These are phyloP conservation scores for Aspergillus persii DNA, from an alignment of 2,329 filamentous ascomycete genomes.

Conservation along the genomic window DNA sequence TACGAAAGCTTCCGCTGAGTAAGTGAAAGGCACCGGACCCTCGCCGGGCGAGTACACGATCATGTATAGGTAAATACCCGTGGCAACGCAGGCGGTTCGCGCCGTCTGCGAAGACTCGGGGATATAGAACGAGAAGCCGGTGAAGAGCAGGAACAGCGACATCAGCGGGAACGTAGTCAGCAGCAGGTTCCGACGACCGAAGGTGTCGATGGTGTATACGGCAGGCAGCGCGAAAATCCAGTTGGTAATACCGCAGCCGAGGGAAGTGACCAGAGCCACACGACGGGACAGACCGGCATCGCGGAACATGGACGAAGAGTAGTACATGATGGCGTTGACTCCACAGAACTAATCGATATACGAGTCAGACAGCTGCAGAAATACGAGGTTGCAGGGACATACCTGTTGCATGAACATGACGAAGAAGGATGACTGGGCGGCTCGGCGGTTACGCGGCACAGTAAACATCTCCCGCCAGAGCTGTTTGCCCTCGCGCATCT, in stretches of 20 bases:
- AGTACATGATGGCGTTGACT: conserved; percentile 61
- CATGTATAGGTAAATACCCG: conserved; percentile 49
- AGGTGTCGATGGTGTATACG: conserved; percentile 65
- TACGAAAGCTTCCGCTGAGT: conserved; percentile 61
- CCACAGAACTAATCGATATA: conserved; percentile 40
- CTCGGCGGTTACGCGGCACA: conserved; percentile 62
- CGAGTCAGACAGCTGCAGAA: background rate
- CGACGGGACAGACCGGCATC: conserved; percentile 52
- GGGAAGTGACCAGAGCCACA: conserved; percentile 57
- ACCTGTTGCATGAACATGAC: conserved; percentile 67
- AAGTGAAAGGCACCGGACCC: conserved; percentile 63
- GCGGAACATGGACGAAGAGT: conserved; percentile 61
- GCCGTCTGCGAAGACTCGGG: conserved; percentile 28
- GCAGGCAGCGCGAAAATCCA: conserved; percentile 64
- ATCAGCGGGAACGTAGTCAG: conserved; percentile 64
- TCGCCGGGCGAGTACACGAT: conserved; percentile 57
- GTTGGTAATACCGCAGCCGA: conserved; percentile 65
- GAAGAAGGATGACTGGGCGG: conserved; percentile 55
- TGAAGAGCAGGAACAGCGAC: conserved; percentile 43
- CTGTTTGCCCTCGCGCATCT: conserved; percentile 51
- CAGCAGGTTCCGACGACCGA: conserved; percentile 61
- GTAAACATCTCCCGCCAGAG: conserved; percentile 60
- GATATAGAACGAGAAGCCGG: conserved; percentile 53
- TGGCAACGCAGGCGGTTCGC: conserved; percentile 40
- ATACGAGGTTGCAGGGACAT: background rate